Evolutionary conservation across 148 eudicot species (phyloP), one percentile per base, ranked within the genome.

Genomic region (Diospyros lotus): DNA sequence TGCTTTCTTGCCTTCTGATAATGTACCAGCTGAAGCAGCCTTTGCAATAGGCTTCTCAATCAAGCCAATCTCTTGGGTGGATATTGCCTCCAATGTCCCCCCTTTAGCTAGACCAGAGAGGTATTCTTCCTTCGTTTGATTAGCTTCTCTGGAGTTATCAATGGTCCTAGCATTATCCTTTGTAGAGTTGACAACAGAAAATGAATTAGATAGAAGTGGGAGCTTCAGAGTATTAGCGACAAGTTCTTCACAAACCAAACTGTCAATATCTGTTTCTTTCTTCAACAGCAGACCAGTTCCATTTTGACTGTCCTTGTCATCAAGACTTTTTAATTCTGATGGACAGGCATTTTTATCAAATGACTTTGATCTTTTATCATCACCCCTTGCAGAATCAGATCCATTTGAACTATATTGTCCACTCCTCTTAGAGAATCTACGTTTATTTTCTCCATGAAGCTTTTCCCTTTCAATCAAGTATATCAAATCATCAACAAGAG

Each of bases 181-280:
- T 40, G 79, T 61, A 10, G 82, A 74, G 28, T 75, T 80, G 38
- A 28, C 76, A 61, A 61, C 71, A 75, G 54, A 70, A 68, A 72
- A 74, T 66, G 87, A 80, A 80, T 80, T 79, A 41, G 89, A 89
- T 60, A 89, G 72, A 80, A 93, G 90, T 60, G 93, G 98, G 76
- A 93, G 91, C 82, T 87, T 93, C 82, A 87, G 82, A 75, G 94
- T 85, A 85, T 82, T 84, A 43, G 87, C 81, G 75, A 90, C 84
- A 67, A 88, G 87, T 82, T 87, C 90, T 56, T 90, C 91, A 86
- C 89, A 87, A 53, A 87, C 82, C 39, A 58, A 70, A 69, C 82
- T 62, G 71, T 89, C 90, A 45, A 76, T 68, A 45, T 85, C 89
- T 6, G 80, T 63, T 75, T 89, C 91, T 82, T 81, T 82, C 80